Percentiles rank a stretch among this genome's conserved stretches.
phyloP scores from a whole-genome alignment of 2,329 filamentous ascomycete species.

The Penicillium sp. region DNA sequence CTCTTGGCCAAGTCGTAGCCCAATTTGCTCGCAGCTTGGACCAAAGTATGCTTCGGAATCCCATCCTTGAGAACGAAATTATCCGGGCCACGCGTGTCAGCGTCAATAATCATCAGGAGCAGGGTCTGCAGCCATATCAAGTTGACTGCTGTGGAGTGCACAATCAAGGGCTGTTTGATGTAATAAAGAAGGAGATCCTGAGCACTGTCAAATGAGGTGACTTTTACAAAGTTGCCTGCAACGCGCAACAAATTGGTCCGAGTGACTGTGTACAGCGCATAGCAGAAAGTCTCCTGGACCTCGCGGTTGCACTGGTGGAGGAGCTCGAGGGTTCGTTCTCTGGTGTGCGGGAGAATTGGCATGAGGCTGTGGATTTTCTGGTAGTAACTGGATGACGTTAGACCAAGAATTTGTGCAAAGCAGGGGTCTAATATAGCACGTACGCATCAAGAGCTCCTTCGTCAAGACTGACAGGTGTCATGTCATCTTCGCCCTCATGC shows the following conservation, averaged over 20 bases:
- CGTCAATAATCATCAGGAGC: constrained; percentile 42
- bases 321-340: constrained; percentile 35
- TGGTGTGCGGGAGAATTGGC: constrained; percentile 41
- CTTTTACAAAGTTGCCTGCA: constrained; percentile 31
- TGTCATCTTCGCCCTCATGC: constrained; percentile 33
- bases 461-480: constrained; percentile 36
- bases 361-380: constrained; percentile 39
- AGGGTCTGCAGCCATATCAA: constrained; percentile 42
- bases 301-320: constrained; percentile 40
- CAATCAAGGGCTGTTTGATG: constrained; percentile 35
- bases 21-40: constrained; percentile 39
- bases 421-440: constrained; percentile 12
- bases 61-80: constrained; percentile 41
- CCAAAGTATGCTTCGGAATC: constrained; percentile 38
- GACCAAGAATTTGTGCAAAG: neutral
- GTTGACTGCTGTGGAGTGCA: constrained; percentile 35
- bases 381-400: constrained; percentile 36
- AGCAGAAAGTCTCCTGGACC: constrained; percentile 40
- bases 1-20: constrained; percentile 38
- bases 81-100: constrained; percentile 40
- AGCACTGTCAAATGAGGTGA: constrained; percentile 38
- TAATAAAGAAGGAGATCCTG: constrained; percentile 39
- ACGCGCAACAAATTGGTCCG: constrained; percentile 36
- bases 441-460: constrained; percentile 41
- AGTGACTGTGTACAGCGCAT: constrained; percentile 40